phyloP scores from a whole-genome alignment of 352 stramenopile species.

The Phytophthora europaea region DNA sequence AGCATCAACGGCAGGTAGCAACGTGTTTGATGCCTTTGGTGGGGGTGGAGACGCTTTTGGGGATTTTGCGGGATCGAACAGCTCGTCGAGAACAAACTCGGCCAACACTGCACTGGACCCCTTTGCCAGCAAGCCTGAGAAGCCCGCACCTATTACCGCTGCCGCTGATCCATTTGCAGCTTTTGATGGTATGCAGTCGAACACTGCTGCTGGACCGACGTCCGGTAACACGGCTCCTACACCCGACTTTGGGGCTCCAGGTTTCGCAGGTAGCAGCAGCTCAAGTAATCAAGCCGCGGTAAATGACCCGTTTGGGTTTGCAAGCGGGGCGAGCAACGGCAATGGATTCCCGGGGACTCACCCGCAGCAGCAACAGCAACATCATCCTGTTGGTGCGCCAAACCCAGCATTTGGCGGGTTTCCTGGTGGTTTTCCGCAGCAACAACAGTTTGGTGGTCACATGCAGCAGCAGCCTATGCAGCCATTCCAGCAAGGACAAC shows the following conservation, averaged over 20 bases:
- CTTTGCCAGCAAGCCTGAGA: slow-evolving; percentile 31
- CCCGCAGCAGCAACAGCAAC: slow-evolving; percentile 41
- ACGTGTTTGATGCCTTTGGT: slow-evolving; percentile 52
- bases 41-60: slow-evolving; percentile 42
- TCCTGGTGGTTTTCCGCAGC: slow-evolving; percentile 32
- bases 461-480: slow-evolving; percentile 52
- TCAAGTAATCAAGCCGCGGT: slow-evolving; percentile 25
- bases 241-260: slow-evolving; percentile 28
- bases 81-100: slow-evolving; percentile 41
- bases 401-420: slow-evolving; percentile 37
- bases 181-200: slow-evolving; percentile 64
- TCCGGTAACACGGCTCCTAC: slow-evolving; percentile 19
- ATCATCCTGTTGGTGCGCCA: slow-evolving; percentile 4
- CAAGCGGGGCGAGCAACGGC: slow-evolving; percentile 35
- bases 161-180: slow-evolving; percentile 70
- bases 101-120: slow-evolving; percentile 41
- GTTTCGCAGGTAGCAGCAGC: slow-evolving; percentile 20
- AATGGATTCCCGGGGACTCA: slow-evolving; percentile 43
- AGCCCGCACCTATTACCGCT: slow-evolving; percentile 14
- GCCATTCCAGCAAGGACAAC: slow-evolving; percentile 43
- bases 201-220: slow-evolving; percentile 7
- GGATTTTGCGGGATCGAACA: slow-evolving; percentile 42
- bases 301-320: slow-evolving; percentile 69
- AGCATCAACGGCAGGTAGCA: slow-evolving; percentile 27
- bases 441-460: slow-evolving; percentile 41